Percentiles rank a stretch among this genome's conserved stretches.
Evolutionary conservation across 2,329 filamentous ascomycete genomes (phyloP).

Genomic region (Metarhizium anisopliae): DNA sequence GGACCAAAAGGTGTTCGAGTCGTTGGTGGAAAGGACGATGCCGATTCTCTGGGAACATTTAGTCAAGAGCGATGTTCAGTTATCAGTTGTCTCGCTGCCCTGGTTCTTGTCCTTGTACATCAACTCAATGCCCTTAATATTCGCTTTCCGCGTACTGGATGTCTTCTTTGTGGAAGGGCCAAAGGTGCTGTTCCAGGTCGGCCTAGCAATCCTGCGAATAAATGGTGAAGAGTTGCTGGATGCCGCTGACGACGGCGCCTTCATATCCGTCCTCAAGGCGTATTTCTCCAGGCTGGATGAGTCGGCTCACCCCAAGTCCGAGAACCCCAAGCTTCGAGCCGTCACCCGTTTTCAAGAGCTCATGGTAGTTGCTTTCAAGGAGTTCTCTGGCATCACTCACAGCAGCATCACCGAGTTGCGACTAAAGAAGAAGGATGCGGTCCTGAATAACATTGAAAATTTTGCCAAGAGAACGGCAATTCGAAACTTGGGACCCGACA

Average conservation of each 20-base stretch:
- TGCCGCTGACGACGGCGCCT: slow-evolving; percentile 87
- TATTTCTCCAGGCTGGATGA: slow-evolving; percentile 93
- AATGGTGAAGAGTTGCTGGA: slow-evolving; percentile 95
- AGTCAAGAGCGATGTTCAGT: slow-evolving; percentile 91
- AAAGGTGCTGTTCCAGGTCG: slow-evolving; percentile 95
- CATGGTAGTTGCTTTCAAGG: slow-evolving; percentile 98
- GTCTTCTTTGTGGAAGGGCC: slow-evolving; percentile 98
- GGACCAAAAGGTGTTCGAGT: slow-evolving; percentile 96
- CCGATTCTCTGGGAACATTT: slow-evolving; percentile 96
- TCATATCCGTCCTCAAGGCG: slow-evolving; percentile 89
- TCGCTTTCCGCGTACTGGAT: slow-evolving; percentile 91
- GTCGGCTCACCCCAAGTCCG: slow-evolving; percentile 89
- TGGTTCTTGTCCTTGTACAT: slow-evolving; percentile 99
- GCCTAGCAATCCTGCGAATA: slow-evolving; percentile 90
- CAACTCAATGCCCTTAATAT: slow-evolving; percentile 98
- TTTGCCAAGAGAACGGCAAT: slow-evolving; percentile 97
- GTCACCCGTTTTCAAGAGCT: slow-evolving; percentile 96
- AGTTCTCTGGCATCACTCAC: slow-evolving; percentile 93
- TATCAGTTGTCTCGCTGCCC: slow-evolving; percentile 92
- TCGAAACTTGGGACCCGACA: slow-evolving; percentile 88
- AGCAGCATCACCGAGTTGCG: slow-evolving; percentile 83
- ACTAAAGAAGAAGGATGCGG: slow-evolving; percentile 85
- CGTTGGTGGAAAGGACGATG: slow-evolving; percentile 97
- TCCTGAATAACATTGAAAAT: slow-evolving; percentile 91
- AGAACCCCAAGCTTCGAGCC: slow-evolving; percentile 86